A percentile compares a stretch with the other conserved stretches of the same genome.
phyloP scores from a whole-genome alignment of 2,329 filamentous ascomycete genomes.

The Monosporascus sp. region DNA sequence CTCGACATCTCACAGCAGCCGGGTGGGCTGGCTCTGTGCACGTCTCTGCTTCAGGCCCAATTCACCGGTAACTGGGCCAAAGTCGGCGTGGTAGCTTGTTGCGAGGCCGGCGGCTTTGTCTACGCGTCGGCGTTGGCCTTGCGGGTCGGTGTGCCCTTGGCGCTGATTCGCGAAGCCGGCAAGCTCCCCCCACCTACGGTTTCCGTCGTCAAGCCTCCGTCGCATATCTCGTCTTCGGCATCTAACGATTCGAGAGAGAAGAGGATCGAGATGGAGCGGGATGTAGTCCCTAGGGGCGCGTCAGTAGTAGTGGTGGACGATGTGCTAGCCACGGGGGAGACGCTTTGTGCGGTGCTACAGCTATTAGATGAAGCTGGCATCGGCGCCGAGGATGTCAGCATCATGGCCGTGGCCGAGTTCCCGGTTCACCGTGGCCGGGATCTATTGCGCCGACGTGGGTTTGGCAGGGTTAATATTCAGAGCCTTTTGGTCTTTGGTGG shows the following conservation, averaged over 20 bases:
- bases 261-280: constrained; percentile 43
- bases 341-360: constrained; percentile 46
- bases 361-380: constrained; percentile 41
- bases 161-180: constrained; percentile 47
- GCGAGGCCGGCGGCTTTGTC: constrained; percentile 52
- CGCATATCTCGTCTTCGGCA: constrained; percentile 46
- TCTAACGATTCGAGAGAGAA: constrained; percentile 21
- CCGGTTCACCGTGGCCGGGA: constrained; percentile 47
- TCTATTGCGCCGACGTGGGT: constrained; percentile 39
- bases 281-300: constrained; percentile 32
- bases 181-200: constrained; percentile 54
- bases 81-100: constrained; percentile 41
- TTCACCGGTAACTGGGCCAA: constrained; percentile 42
- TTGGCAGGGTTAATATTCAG: constrained; percentile 43
- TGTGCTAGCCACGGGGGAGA: constrained; percentile 51
- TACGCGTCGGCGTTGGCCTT: constrained; percentile 47
- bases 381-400: constrained; percentile 30
- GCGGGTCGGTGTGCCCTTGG: constrained; percentile 35
- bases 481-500: constrained; percentile 48
- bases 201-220: constrained; percentile 40
- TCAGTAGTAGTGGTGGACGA: constrained; percentile 55
- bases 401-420: constrained; percentile 55
- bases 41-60: constrained; percentile 40
- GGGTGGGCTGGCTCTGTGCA: constrained; percentile 45
- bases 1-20: constrained; percentile 48